These are phyloP conservation scores for Nasturtium officinale DNA, from an alignment of 345 rosid species.

Conservation along the genomic window DNA sequence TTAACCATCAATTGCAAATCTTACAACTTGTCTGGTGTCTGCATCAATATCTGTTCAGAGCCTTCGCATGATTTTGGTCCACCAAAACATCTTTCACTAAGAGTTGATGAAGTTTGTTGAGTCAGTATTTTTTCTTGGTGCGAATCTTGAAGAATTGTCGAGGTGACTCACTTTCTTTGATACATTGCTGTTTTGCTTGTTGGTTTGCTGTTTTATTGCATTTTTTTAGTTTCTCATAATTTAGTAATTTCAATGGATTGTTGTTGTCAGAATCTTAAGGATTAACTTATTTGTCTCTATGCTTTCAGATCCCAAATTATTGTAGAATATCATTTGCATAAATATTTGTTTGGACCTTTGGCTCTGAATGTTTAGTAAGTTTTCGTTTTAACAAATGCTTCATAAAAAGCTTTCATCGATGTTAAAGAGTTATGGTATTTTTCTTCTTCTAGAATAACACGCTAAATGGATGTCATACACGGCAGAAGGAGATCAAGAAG, in stretches of 20 bases:
- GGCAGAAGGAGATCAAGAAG: no score
- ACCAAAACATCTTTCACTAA: not conserved
- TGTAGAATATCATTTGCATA: not conserved
- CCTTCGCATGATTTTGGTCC: constrained; percentile 24
- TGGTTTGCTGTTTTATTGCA: not conserved
- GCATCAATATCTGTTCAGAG: constrained; percentile 17
- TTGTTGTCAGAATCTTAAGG: not conserved
- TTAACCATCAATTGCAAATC: not conserved
- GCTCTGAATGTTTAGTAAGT: not conserved
- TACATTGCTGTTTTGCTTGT: not conserved
- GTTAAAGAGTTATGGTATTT: no score
- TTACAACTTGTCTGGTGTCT: not conserved
- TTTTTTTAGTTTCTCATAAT: not conserved
- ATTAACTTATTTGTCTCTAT: not conserved
- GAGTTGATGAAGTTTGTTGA: constrained; percentile 2
- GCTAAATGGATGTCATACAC: no score
- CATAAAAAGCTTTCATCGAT: no score
- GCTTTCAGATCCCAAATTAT: not conserved
- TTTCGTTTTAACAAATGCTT: no score
- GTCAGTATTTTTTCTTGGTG: not conserved
- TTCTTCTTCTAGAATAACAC: no score
- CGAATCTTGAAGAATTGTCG: not conserved
- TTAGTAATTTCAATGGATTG: not conserved
- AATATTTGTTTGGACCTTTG: not conserved
- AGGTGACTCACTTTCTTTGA: not conserved